Base-by-base conservation (phyloP, 345 rosid species). In the Melaleuca quinquenervia region DNA sequence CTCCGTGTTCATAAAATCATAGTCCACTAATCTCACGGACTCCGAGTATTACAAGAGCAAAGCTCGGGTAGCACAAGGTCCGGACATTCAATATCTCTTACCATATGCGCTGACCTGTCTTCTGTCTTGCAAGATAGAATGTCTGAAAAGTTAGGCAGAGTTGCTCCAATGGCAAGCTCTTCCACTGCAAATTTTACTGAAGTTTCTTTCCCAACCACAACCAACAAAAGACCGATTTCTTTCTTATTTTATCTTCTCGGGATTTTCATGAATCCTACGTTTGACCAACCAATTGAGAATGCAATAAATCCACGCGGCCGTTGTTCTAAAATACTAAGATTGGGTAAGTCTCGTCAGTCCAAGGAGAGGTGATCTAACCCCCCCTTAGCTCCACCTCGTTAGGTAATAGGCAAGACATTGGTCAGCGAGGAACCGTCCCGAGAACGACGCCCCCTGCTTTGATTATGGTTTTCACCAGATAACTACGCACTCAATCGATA, bases 11-110 rank as follows among this genome's bases (percentile, higher is more conserved):
- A 64, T 16, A 32, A 64, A 53, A 8, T 1, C 21, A 21, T 21
- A 53, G 10, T 6, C 56, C 56, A 53, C 56, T 20, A 53, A 53
- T 53, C 26, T 21, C 56, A 53, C 3, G 21, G 9, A 53, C 24
- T 20, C 41, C 4, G 20, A 53, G 15, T 53, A 6, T 6, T 29
- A 62, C 41, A 3, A 2, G 11, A 62, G 2, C 11, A 29, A 7
- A 62, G 0, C 1, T n/a, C 0, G 32, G 70, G 32, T 62, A 5
- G 6, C 41, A 62, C 21, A 2, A 27, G 75, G 21, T 62, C 41
- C 6, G 5, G 0, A 62, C 10, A 14, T 27, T 62, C 75, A 13
- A 58, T n/a, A 0, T n/a, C 6, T n/a, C 18, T n/a, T 58, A 58
- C 32, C 15, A 58, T 0, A 3, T 58, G 70, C 18, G 2, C 32